A percentile compares a stretch with the other conserved stretches of the same genome.
Evolutionary conservation across 1,284 basidiomycete species (phyloP).

Genomic region (Leccinum insolens): DNA sequence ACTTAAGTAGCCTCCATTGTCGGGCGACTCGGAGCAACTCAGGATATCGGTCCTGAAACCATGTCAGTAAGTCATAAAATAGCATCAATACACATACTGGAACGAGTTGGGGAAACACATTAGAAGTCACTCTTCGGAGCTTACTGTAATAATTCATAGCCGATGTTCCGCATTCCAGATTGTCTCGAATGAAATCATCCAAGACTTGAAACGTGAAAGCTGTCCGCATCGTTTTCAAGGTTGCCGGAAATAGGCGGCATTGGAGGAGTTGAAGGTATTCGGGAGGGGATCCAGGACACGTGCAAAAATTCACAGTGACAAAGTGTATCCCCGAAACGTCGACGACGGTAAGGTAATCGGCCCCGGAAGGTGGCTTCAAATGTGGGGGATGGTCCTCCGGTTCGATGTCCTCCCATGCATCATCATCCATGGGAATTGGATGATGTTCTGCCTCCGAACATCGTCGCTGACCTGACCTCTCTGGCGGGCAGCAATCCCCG

Average conservation of each 20-base stretch:
- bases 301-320: not conserved
- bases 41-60: not conserved
- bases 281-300: not conserved
- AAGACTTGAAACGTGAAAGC: not conserved
- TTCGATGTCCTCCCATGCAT: not conserved
- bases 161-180: slow-evolving; percentile 29
- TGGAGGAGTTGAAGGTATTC: not conserved
- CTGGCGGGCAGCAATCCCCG: not conserved
- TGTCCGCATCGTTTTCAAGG: not conserved
- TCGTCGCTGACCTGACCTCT: not conserved
- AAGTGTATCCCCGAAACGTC: not conserved
- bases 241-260: not conserved
- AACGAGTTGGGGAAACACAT: slow-evolving; percentile 22
- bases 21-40: not conserved
- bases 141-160: slow-evolving; percentile 30
- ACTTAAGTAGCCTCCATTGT: not conserved
- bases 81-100: slow-evolving; percentile 1
- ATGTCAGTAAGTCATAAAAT: too few relatives aligned
- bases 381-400: not conserved
- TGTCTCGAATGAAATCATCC: slow-evolving; percentile 29
- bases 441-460: not conserved
- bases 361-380: not conserved
- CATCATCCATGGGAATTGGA: not conserved
- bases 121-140: slow-evolving; percentile 26
- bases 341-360: not conserved